phyloP scores from a whole-genome alignment of 1,284 basidiomycete species.

The Cutaneotrichosporon daszewskae region DNA sequence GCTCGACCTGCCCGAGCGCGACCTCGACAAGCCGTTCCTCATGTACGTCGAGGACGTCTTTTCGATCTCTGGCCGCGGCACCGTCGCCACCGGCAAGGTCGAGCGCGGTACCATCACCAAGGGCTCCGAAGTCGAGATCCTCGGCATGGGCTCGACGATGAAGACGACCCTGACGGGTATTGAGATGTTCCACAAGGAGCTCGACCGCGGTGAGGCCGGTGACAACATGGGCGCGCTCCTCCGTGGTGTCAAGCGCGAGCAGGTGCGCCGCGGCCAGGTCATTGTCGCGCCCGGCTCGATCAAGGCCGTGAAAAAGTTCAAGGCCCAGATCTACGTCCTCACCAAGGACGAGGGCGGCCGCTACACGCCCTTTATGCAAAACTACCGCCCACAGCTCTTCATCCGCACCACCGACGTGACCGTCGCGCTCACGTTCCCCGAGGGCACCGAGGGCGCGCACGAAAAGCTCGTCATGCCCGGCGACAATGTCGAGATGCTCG shows the following conservation, averaged over 20 bases:
- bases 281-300: constrained; percentile 86
- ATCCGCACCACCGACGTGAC: constrained; percentile 95
- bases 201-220: constrained; percentile 95
- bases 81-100: constrained; percentile 94
- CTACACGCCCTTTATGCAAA: constrained; percentile 93
- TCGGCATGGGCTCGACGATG: constrained; percentile 75
- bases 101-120: constrained; percentile 92
- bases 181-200: constrained; percentile 99
- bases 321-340: constrained; percentile 85
- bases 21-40: constrained; percentile 96
- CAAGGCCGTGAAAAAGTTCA: constrained; percentile 90
- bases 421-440: constrained; percentile 77
- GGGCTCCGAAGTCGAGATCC: constrained; percentile 88
- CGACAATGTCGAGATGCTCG: constrained; percentile 93
- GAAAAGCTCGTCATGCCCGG: constrained; percentile 96
- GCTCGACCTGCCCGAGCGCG: constrained; percentile 93
- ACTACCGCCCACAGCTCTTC: constrained; percentile 96
- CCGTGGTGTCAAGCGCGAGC: constrained; percentile 95
- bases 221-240: constrained; percentile 99
- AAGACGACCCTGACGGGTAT: constrained; percentile 97
- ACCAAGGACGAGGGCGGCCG: constrained; percentile 98
- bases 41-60: constrained; percentile 97
- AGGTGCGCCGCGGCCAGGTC: constrained; percentile 89
- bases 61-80: constrained; percentile 97
- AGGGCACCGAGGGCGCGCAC: constrained; percentile 58